These are phyloP conservation scores for Perkinsus chesapeaki DNA, from an alignment of 169 alveolate genomes.

Conservation along the genomic window DNA sequence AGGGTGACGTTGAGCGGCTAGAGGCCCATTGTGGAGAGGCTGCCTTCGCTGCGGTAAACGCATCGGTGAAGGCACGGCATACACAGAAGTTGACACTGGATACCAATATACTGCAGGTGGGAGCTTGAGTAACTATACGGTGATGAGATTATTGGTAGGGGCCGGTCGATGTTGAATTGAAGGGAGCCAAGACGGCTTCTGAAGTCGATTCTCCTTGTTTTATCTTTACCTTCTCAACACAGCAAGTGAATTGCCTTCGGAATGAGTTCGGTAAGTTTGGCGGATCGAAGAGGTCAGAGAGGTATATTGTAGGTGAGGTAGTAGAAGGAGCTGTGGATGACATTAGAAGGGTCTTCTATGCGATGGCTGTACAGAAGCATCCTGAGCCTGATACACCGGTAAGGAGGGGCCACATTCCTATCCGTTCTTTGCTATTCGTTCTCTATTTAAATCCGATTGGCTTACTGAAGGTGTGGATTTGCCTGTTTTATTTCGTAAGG, in stretches of 20 bases:
- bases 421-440: neutral
- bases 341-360: slow-evolving; percentile 64
- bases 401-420: neutral
- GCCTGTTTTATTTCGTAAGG: too few species aligned
- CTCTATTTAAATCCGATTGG: neutral
- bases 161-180: slow-evolving; percentile 62
- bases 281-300: neutral
- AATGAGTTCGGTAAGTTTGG: slow-evolving; percentile 38
- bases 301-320: slow-evolving; percentile 38
- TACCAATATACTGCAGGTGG: slow-evolving; percentile 40
- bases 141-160: neutral
- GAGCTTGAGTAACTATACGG: neutral
- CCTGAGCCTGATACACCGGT: slow-evolving; percentile 28
- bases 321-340: slow-evolving; percentile 59
- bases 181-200: slow-evolving; percentile 47
- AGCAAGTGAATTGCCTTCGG: slow-evolving; percentile 67
- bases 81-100: slow-evolving; percentile 50
- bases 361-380: slow-evolving; percentile 67
- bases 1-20: neutral
- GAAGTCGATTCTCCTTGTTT: slow-evolving; percentile 57
- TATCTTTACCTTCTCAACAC: slow-evolving; percentile 70
- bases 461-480: neutral
- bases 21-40: slow-evolving; percentile 59
- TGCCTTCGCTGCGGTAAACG: slow-evolving; percentile 53
- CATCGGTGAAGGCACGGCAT: slow-evolving; percentile 55